Percentiles rank a stretch among this genome's conserved stretches.
Conservation (phyloP, 1,284 basidiomycete species). For the Moniliella sp. region DNA sequence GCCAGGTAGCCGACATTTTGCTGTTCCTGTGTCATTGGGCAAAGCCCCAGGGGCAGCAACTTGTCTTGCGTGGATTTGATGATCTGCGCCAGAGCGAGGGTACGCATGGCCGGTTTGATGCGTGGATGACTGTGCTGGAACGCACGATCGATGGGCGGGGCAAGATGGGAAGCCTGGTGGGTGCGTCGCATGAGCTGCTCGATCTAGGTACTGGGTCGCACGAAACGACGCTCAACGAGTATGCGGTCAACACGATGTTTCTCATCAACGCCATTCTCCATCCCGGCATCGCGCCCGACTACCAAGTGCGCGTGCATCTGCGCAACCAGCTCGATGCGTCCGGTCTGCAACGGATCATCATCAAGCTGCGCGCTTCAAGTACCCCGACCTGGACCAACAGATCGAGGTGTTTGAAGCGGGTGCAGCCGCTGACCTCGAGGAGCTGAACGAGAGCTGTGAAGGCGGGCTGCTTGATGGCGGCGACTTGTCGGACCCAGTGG, state of each 20-base stretch:
- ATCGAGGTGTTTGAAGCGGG: constrained; percentile 47
- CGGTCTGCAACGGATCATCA: constrained; percentile 54
- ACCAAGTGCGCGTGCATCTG: constrained; percentile 62
- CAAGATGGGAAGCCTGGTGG: constrained; percentile 81
- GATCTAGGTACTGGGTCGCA: constrained; percentile 40
- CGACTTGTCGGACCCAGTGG: constrained; percentile 60
- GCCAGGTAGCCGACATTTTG: constrained; percentile 56
- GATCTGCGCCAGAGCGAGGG: constrained; percentile 16
- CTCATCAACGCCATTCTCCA: constrained; percentile 22
- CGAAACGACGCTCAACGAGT: constrained; percentile 54
- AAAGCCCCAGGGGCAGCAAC: constrained; percentile 37
- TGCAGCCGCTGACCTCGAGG: constrained; percentile 57
- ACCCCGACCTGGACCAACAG: constrained; percentile 48
- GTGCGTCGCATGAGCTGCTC: constrained; percentile 69
- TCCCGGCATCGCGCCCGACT: constrained; percentile 23
- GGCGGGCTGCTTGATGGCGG: constrained; percentile 50
- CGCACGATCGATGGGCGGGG: constrained; percentile 61
- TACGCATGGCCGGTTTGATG: constrained; percentile 46
- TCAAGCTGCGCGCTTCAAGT: constrained; percentile 49
- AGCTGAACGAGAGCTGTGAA: constrained; percentile 56
- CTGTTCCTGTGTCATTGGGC: constrained; percentile 39
- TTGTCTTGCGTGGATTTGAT: constrained; percentile 38
- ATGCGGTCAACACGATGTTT: constrained; percentile 19
- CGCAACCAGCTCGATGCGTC: constrained; percentile 70
- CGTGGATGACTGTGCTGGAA: constrained; percentile 72